Percentiles rank a stretch among this genome's conserved stretches.
Evolutionary conservation across 345 rosid genomes (phyloP).

Genomic region (Atalantia buxifolia): DNA sequence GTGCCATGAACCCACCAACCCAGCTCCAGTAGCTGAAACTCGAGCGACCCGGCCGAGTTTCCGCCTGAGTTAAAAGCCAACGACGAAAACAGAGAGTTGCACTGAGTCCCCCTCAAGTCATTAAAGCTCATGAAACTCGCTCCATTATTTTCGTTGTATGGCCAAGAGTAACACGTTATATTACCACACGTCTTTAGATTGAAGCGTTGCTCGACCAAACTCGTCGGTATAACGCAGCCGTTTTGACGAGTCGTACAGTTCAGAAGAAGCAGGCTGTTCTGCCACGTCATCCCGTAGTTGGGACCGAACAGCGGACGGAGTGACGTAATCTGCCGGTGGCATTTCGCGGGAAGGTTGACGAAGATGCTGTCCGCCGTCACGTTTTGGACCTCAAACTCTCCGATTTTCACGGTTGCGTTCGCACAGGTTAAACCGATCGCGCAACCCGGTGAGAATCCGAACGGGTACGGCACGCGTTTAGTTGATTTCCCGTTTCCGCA

Average conservation of each 20-base stretch:
- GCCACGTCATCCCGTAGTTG: conserved; percentile 39
- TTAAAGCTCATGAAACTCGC: conserved; percentile 22
- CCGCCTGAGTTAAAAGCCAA: conserved; percentile 33
- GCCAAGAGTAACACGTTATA: conserved; percentile 43
- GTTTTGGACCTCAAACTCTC: conserved; percentile 48
- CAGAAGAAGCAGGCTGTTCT: conserved; percentile 60
- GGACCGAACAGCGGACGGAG: conserved; percentile 31
- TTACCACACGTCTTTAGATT: conserved; percentile 21
- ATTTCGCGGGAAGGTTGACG: conserved; percentile 38
- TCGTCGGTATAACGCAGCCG: conserved; percentile 40
- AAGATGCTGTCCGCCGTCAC: conserved; percentile 42
- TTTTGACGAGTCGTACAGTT: conserved; percentile 21
- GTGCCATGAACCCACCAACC: conserved; percentile 71
- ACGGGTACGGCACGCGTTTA: conserved; percentile 47
- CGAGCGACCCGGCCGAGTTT: conserved; percentile 27
- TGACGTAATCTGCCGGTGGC: conserved; percentile 33
- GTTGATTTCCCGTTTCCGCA: conserved; percentile 37
- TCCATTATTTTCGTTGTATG: neutral
- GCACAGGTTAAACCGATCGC: conserved; percentile 45
- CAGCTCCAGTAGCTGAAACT: conserved; percentile 49
- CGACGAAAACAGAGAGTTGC: conserved; percentile 53
- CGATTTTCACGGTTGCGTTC: conserved; percentile 13
- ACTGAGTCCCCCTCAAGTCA: conserved; percentile 21
- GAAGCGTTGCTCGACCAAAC: conserved; percentile 22
- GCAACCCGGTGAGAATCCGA: conserved; percentile 64